Evolutionary conservation across 768 basidiomycete genomes (phyloP), one percentile per base, ranked within the genome.

Genomic region (Cytidiella melzeri): DNA sequence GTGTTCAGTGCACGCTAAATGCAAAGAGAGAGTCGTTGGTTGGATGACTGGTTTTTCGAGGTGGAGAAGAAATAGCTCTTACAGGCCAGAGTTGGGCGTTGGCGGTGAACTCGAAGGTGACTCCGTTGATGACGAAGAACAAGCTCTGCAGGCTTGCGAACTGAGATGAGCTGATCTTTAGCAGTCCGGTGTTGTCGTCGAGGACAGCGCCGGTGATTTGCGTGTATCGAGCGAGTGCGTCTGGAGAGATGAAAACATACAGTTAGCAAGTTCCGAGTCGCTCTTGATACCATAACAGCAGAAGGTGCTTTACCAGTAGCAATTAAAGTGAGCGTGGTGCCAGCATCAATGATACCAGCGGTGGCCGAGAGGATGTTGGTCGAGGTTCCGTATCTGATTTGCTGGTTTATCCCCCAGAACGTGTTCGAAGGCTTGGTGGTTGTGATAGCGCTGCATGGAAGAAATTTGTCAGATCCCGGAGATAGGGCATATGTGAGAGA

Each of bases 271-370:
- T 36, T 45, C 18, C 21, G 30, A 19, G 45, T 4, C 18, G 27
- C 46, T 15, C 19, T 9, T 3, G 42, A 19, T 19, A 5, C 11
- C n/a, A n/a, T 7, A 42, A 3, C 5, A 42, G 12, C 4, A 42
- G 19, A 21, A 23, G 20, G 41, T 4, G 19, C 25, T 26, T 5
- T 41, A 42, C 81, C 79, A 1, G 77, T 76, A 10, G 80, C 79
- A 48, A 83, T 61, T 44, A 81, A 66, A 3, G 81, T 57, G 30
- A 80, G 65, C 15, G 80, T 78, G 26, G 79, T 77, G 40, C 76
- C 73, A 25, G 73, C 74, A 57, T 78, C 77, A 34, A 79, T 72
- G 52, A 78, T 76, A 12, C 77, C 77, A 2, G 75, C 59, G 38
- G 70, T 67, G 26, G 49, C 55, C 19, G 57, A 51, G 21, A 72